Evolutionary conservation across 257 asterid genomes (phyloP).

Genomic region (Capsicum rhomboideum): DNA sequence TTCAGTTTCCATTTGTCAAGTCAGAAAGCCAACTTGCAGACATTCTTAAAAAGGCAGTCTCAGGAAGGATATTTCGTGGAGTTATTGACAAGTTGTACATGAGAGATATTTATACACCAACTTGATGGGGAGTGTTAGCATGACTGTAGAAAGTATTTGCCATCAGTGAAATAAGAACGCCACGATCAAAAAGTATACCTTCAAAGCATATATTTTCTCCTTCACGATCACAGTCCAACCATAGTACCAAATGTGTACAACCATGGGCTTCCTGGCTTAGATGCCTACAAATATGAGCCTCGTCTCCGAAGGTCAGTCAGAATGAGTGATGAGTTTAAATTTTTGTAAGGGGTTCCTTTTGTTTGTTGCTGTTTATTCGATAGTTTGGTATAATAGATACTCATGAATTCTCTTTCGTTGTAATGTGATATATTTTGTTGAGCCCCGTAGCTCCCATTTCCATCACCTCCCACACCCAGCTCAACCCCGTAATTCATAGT

Average conservation of each 20-base stretch:
- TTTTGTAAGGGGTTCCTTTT: no score
- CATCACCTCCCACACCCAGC: no score
- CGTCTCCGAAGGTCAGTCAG: slow-evolving; percentile 31
- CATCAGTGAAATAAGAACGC: background rate
- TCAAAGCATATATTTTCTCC: slow-evolving; percentile 97
- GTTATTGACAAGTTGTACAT: background rate
- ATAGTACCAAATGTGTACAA: slow-evolving; percentile 66
- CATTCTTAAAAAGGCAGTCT: background rate
- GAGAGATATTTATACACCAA: background rate
- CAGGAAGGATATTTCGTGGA: background rate
- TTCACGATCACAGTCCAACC: slow-evolving; percentile 97
- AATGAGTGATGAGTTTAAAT: no score
- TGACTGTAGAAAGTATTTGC: background rate
- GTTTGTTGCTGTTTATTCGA: no score
- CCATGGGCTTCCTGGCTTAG: slow-evolving; percentile 84
- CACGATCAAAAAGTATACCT: slow-evolving; percentile 40
- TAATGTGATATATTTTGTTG: no score
- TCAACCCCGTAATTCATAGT: no score
- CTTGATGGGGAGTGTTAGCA: no score
- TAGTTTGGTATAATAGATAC: no score
- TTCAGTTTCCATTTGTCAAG: background rate
- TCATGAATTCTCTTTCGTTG: no score
- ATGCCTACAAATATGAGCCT: slow-evolving; percentile 95
- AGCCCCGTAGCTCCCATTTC: no score
- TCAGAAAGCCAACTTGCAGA: background rate